phyloP scores from a whole-genome alignment of 495 filamentous ascomycete genomes.

The Hypomontagnella monticulosa region DNA sequence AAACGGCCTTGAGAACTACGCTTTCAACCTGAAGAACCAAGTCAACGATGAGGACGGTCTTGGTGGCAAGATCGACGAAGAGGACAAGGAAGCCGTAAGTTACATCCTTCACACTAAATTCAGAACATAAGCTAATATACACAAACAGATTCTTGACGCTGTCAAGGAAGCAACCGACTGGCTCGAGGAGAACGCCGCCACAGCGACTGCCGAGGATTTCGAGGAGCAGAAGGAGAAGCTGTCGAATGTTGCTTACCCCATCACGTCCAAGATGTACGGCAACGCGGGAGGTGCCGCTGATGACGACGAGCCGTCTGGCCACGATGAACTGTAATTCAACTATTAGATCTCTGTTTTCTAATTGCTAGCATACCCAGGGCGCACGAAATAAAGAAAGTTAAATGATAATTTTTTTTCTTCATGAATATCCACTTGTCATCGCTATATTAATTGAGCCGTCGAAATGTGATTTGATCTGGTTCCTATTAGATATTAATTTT shows the following conservation, averaged over 20 bases:
- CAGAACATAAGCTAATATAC: conserved; percentile 31
- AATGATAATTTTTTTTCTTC: conserved; percentile 13
- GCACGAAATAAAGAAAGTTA: conserved; percentile 44
- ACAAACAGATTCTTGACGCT: conserved; percentile 82
- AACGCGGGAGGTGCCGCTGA: conserved; percentile 70
- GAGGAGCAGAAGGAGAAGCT: conserved; percentile 99
- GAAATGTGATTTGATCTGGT: too few species aligned
- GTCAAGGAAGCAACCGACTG: conserved; percentile 98
- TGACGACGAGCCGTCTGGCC: conserved; percentile 77
- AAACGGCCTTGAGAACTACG: conserved; percentile 96
- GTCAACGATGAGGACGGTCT: conserved; percentile 96
- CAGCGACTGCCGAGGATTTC: conserved; percentile 91
- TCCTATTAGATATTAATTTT: too few species aligned
- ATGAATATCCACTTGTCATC: not conserved
- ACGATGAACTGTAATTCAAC: conserved; percentile 87
- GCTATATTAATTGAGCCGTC: too few species aligned
- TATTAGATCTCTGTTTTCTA: conserved; percentile 43
- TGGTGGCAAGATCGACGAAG: conserved; percentile 96
- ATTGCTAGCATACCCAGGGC: conserved; percentile 43
- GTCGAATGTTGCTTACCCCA: conserved; percentile 94
- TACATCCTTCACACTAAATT: not conserved
- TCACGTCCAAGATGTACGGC: conserved; percentile 96
- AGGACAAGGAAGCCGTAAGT: conserved; percentile 94
- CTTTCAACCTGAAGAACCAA: conserved; percentile 98
- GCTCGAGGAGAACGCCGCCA: conserved; percentile 94